phyloP scores from a whole-genome alignment of 192 early-diverging fungal genomes.

The Phlyctochytrium arcticum region DNA sequence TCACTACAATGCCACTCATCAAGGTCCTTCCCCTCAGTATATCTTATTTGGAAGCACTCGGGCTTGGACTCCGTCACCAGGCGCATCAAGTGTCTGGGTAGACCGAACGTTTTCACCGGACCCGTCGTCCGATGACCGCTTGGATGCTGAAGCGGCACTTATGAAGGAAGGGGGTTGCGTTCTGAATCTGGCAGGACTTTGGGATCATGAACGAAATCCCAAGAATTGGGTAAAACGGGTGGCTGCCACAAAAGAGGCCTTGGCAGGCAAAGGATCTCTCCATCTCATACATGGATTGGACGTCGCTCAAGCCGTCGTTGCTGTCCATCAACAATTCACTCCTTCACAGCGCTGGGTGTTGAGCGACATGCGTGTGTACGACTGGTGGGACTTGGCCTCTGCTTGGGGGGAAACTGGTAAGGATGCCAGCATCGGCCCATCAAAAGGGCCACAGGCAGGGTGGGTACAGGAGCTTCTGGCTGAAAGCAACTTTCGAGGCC shows the following conservation, averaged over 20 bases:
- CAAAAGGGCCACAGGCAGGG: background rate
- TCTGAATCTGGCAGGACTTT: conserved; percentile 57
- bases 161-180: conserved; percentile 35
- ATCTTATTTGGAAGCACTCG: conserved; percentile 43
- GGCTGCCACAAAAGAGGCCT: conserved; percentile 25
- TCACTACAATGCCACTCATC: conserved; percentile 42
- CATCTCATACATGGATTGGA: conserved; percentile 61
- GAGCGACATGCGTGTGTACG: conserved; percentile 50
- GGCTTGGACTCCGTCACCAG: background rate
- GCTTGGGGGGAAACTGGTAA: conserved; percentile 9
- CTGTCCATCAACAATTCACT: conserved; percentile 29
- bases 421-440: too few species aligned
- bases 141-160: conserved; percentile 35
- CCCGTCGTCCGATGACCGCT: conserved; percentile 18
- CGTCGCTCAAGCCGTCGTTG: conserved; percentile 52
- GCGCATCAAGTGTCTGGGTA: conserved; percentile 18
- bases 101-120: conserved; percentile 32
- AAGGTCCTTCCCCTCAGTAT: conserved; percentile 11
- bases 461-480: conserved; percentile 41
- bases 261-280: conserved; percentile 33
- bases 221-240: conserved; percentile 54
- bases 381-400: conserved; percentile 53
- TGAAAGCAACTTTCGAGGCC: conserved; percentile 20
- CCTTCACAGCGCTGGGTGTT: conserved; percentile 52
- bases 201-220: conserved; percentile 49